A percentile compares a stretch with the other conserved stretches of the same genome.
Conservation (phyloP, 108 stramenopile species). For the Chaetoceros tenuissimus region DNA sequence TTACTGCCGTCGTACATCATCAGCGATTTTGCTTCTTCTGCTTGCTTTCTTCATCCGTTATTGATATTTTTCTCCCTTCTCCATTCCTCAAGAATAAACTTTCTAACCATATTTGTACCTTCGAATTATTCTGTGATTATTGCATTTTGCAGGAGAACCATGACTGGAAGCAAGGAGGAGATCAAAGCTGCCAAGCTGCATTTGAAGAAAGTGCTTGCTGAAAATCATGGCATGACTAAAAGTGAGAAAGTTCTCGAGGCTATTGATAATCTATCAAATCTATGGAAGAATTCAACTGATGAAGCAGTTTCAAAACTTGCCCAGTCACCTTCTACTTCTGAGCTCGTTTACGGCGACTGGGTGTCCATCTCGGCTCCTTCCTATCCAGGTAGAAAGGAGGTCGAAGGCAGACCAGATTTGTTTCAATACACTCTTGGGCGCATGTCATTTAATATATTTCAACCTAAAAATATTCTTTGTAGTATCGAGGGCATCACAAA, state of each 20-base stretch:
- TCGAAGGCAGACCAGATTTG: conserved; percentile 9
- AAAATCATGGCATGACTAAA: conserved; percentile 9
- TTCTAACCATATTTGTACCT: too few relatives aligned
- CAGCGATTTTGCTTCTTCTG: too few relatives aligned
- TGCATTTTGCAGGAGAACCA: too few relatives aligned
- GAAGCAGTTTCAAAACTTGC: too few relatives aligned
- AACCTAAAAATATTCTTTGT: conserved; percentile 34
- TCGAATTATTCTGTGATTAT: too few relatives aligned
- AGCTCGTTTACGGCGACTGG: conserved; percentile 12
- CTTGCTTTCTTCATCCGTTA: too few relatives aligned
- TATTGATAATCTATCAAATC: conserved; percentile 10
- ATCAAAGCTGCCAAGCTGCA: conserved; percentile 7
- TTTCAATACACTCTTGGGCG: conserved; percentile 41
- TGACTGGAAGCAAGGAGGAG: too few relatives aligned
- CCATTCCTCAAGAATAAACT: too few relatives aligned
- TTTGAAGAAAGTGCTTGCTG: conserved; percentile 7
- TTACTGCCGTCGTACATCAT: too few relatives aligned
- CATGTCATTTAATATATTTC: conserved; percentile 45
- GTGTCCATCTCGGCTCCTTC: conserved; percentile 21
- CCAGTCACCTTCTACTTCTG: too few relatives aligned
- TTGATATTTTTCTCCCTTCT: too few relatives aligned
- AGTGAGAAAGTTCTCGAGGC: conserved; percentile 7
- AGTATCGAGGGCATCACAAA: conserved; percentile 28
- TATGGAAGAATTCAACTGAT: conserved; percentile 4
- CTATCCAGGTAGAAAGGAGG: conserved; percentile 33